A percentile compares a stretch with the other conserved stretches of the same genome.
These are phyloP conservation scores for Rutstroemia sp. DNA, from an alignment of 2,329 filamentous ascomycete species.

Conservation along the genomic window DNA sequence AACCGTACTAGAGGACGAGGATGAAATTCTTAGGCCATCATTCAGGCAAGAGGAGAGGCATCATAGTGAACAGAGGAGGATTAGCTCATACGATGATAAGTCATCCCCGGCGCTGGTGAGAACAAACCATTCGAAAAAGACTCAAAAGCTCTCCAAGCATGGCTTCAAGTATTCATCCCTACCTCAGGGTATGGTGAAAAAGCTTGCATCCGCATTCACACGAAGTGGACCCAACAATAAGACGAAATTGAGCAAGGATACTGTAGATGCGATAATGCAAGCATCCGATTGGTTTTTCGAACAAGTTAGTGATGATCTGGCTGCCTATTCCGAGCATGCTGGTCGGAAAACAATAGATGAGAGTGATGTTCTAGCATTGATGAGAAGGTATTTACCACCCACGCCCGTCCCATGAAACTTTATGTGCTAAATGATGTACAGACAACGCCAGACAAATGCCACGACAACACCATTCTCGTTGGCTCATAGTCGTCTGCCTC, in stretches of 20 bases:
- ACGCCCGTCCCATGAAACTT: neutral
- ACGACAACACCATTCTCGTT: conserved; percentile 74
- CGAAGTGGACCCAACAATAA: conserved; percentile 58
- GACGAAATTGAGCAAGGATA: conserved; percentile 64
- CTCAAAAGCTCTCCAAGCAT: conserved; percentile 56
- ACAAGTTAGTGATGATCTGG: conserved; percentile 73
- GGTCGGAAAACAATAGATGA: conserved; percentile 81
- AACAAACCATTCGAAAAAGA: conserved; percentile 29
- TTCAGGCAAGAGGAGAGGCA: neutral
- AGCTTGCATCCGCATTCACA: conserved; percentile 63
- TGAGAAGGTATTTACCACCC: conserved; percentile 58
- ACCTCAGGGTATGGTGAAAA: conserved; percentile 66
- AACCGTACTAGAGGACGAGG: neutral
- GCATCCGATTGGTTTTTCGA: conserved; percentile 91
- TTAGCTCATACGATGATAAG: neutral
- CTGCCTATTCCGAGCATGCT: conserved; percentile 73
- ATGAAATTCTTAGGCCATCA: neutral
- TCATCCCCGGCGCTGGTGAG: neutral
- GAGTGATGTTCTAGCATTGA: conserved; percentile 71
- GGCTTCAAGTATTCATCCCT: conserved; percentile 71
- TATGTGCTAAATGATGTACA: conserved; percentile 37
- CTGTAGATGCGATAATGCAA: conserved; percentile 66
- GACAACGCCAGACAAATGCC: conserved; percentile 68
- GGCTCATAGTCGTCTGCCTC: conserved; percentile 73
- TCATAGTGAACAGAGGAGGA: neutral